Base-by-base conservation (phyloP, 208 protist genomes). In the Leishmania guyanensis region DNA sequence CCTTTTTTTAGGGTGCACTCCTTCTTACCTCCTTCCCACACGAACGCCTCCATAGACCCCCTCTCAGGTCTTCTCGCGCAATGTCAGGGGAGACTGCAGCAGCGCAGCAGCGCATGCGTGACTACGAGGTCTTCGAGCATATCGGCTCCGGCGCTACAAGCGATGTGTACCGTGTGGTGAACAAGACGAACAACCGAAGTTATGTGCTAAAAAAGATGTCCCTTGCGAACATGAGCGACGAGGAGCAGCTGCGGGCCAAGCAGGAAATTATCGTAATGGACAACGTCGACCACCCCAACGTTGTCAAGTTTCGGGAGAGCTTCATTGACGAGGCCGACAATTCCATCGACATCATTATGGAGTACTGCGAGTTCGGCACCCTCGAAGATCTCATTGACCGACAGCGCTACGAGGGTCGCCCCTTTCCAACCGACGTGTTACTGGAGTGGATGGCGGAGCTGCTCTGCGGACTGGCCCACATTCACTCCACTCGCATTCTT, bases 391-490 rank as follows among this genome's bases (percentile, higher is more conserved):
- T 99, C n/a, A 96, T 97, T 73, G 91, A 97, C 54, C 82, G 90
- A 12, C 91, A 98, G 77, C 84, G 89, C 22, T 80, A 89, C 65
- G 86, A 92, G 64, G 92, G 90, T 5, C 81, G 64, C 16, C 89
- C 91, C 22, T 97, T 96, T 65, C 88, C 90, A 33, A 90, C 87
- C 75, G 89, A 92, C 36, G 87, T 94, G 58, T 84, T 95, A 50
- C 92, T 95, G 62, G 93, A 97, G 83, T 97, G 94, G 92, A 97
- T 97, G 94, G 92, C 92, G 36, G 92, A 97, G 84, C 86, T 98
- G 29, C 87, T 98, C 9, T 93, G 89, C 75, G 95, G 86, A 26
- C 85, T 98, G 62, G 89, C 89, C 6, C 93, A 98, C 82, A 89
- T 99, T 17, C 97, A 99, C 86, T 87, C 90, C 36, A 87, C 94